Evolutionary conservation across 2,329 filamentous ascomycete genomes (phyloP).

Genomic region (Phialocephala sp.): DNA sequence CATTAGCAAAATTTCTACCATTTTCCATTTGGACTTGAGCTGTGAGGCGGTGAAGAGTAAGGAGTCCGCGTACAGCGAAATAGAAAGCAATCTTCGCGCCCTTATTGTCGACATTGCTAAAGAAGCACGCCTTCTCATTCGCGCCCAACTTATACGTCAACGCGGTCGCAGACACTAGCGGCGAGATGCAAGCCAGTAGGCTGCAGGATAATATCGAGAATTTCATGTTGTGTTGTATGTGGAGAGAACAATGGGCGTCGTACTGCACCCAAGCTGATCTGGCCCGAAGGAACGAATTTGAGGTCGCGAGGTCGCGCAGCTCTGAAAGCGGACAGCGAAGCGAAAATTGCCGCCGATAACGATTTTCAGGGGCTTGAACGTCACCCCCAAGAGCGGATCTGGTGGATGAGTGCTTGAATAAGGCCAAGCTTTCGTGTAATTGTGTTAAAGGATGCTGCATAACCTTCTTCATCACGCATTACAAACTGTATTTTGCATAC

Average conservation of each 20-base stretch:
- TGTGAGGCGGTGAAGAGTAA: background rate
- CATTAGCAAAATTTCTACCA: constrained; percentile 10
- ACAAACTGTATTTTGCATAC: too few relatives aligned
- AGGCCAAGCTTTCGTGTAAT: too few relatives aligned
- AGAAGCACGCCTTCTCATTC: constrained; percentile 97
- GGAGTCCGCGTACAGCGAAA: constrained; percentile 73
- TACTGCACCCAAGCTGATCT: too few relatives aligned
- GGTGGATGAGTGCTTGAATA: too few relatives aligned
- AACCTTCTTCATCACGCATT: too few relatives aligned
- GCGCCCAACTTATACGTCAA: constrained; percentile 91
- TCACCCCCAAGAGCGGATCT: too few relatives aligned
- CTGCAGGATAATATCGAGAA: constrained; percentile 64
- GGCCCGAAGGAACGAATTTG: too few relatives aligned
- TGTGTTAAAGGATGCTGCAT: too few relatives aligned
- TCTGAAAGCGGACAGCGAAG: background rate
- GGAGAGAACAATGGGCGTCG: background rate
- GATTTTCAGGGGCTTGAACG: background rate
- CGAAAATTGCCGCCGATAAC: background rate
- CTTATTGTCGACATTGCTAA: constrained; percentile 75
- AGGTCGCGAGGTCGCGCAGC: background rate
- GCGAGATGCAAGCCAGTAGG: constrained; percentile 73
- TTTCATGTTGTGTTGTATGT: constrained; percentile 61
- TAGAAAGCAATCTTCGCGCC: constrained; percentile 96
- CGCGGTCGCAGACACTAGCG: constrained; percentile 81
- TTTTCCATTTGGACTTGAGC: background rate